Evolutionary conservation across 1,139 yeast species (phyloP).

Genomic region (Geotrichum restrictum): DNA sequence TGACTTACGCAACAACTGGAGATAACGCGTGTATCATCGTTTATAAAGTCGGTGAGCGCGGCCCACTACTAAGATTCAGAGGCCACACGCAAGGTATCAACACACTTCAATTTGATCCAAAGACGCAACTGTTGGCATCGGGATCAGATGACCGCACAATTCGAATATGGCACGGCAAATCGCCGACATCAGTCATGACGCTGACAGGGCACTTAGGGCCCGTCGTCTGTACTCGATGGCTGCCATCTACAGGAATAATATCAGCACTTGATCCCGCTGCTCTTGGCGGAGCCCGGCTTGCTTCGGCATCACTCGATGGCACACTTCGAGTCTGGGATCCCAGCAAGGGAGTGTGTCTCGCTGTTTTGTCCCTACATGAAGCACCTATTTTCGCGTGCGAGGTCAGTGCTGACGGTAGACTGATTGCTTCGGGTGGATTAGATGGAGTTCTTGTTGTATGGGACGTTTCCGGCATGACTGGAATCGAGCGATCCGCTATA

Average conservation of each 20-base stretch:
- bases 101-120: conserved; percentile 51
- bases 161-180: conserved; percentile 58
- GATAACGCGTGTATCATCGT: conserved; percentile 55
- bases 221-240: conserved; percentile 34
- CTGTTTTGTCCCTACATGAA: conserved; percentile 42
- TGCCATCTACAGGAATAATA: conserved; percentile 22
- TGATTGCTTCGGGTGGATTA: conserved; percentile 60
- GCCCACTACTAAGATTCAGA: conserved; percentile 56
- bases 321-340: conserved; percentile 66
- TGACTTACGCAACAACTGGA: conserved; percentile 69
- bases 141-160: conserved; percentile 73
- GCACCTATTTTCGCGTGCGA: conserved; percentile 55
- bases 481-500: conserved; percentile 14
- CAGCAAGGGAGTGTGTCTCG: conserved; percentile 42
- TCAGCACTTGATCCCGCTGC: conserved; percentile 21
- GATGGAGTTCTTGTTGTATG: conserved; percentile 56
- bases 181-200: conserved; percentile 31
- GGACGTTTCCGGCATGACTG: conserved; percentile 40
- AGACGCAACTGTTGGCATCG: conserved; percentile 57
- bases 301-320: conserved; percentile 67
- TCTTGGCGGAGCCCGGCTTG: conserved; percentile 29
- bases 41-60: conserved; percentile 50
- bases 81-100: conserved; percentile 69
- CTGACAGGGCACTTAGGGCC: conserved; percentile 35
- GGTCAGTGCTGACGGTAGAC: conserved; percentile 48